Percentiles rank a stretch among this genome's conserved stretches.
Evolutionary conservation across 768 basidiomycete genomes (phyloP).

Genomic region (Rhodotorula babjevae): DNA sequence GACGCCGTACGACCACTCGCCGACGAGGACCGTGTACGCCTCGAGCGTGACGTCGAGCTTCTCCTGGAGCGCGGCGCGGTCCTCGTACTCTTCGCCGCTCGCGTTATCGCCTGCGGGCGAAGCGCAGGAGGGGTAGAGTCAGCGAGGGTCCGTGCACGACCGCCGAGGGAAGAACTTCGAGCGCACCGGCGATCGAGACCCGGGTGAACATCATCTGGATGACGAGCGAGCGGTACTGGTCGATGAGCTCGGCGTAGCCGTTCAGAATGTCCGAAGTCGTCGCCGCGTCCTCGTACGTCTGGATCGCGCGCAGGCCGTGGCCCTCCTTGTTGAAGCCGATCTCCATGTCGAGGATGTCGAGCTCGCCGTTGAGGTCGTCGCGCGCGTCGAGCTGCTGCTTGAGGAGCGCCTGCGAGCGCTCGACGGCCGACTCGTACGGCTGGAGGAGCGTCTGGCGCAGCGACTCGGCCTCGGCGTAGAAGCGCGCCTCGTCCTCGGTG

Average conservation of each 20-base stretch:
- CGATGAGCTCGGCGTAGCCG: constrained; percentile 37
- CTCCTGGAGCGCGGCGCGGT: constrained; percentile 39
- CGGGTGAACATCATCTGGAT: constrained; percentile 24
- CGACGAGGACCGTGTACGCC: constrained; percentile 21
- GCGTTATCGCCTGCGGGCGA: constrained; percentile 19
- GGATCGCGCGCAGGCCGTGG: constrained; percentile 15
- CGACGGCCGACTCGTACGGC: constrained; percentile 25
- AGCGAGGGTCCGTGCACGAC: too few relatives aligned
- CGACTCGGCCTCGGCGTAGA: constrained; percentile 35
- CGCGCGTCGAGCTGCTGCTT: constrained; percentile 1
- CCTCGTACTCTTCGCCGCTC: constrained; percentile 40
- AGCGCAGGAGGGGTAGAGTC: too few relatives aligned
- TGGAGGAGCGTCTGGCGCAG: constrained; percentile 33
- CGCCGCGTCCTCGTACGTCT: constrained; percentile 30
- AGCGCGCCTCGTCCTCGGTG: constrained; percentile 30
- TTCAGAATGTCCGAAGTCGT: constrained; percentile 30
- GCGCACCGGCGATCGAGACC: constrained; percentile 21
- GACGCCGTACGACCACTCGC: constrained; percentile 19
- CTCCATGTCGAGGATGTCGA: constrained; percentile 26
- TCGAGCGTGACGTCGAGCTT: constrained; percentile 37
- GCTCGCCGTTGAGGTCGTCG: constrained; percentile 1
- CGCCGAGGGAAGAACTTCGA: not conserved
- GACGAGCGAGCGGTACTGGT: constrained; percentile 33
- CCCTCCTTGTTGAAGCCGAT: constrained; percentile 10
- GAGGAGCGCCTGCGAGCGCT: constrained; percentile 4